Conservation (phyloP, 768 basidiomycete genomes). For the Mycena alexandri region DNA sequence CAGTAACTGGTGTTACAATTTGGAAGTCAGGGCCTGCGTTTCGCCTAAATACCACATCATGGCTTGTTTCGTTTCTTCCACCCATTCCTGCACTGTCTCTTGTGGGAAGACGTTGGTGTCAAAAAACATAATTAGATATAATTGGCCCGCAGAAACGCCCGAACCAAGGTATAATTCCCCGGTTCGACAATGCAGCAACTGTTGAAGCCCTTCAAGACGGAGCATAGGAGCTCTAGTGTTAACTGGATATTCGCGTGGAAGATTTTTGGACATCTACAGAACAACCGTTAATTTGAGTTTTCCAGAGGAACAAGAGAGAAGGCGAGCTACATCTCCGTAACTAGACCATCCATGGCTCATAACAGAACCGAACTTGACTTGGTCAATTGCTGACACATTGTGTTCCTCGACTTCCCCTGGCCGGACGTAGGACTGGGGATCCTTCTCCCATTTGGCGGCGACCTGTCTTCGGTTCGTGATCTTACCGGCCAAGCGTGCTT, state of each 20-base stretch:
- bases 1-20: background rate
- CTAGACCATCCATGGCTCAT: conserved; percentile 51
- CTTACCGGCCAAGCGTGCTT: conserved; percentile 41
- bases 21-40: background rate
- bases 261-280: conserved; percentile 48
- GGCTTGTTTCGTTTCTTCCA: conserved; percentile 57
- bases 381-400: conserved; percentile 45
- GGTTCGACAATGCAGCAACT: conserved; percentile 57
- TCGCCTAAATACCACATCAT: conserved; percentile 42
- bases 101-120: conserved; percentile 63
- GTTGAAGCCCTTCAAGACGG: conserved; percentile 35
- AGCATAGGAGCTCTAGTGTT: conserved; percentile 29
- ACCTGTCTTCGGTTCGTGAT: conserved; percentile 43
- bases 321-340: conserved; percentile 54
- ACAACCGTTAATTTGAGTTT: conserved; percentile 3
- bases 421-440: conserved; percentile 35
- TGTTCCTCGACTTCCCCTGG: conserved; percentile 25
- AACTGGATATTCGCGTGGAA: conserved; percentile 53
- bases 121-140: conserved; percentile 51
- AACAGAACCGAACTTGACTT: conserved; percentile 42
- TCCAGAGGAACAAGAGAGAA: background rate
- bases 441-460: conserved; percentile 34
- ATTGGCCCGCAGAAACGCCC: conserved; percentile 44
- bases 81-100: conserved; percentile 58
- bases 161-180: conserved; percentile 64